phyloP scores from a whole-genome alignment of 2,329 filamentous ascomycete species.

The Verticillium albo-atrum region DNA sequence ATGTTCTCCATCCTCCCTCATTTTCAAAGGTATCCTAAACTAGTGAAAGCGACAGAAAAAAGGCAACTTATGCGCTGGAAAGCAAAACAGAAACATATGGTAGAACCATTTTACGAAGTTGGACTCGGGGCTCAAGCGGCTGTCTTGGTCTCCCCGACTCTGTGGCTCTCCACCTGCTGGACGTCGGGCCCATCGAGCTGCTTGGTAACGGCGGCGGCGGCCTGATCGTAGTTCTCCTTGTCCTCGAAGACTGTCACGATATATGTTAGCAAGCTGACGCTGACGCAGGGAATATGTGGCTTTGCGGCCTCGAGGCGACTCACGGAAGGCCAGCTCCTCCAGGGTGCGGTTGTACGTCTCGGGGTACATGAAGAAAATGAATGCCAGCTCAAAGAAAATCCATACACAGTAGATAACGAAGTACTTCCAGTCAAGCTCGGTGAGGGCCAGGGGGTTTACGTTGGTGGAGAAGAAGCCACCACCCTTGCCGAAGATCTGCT shows the following conservation, averaged over 20 bases:
- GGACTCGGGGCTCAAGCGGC: not conserved
- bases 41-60: not conserved
- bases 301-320: conserved; percentile 12
- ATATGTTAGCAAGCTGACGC: conserved; percentile 7
- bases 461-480: conserved; percentile 37
- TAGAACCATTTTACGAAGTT: not conserved
- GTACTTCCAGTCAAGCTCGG: conserved; percentile 34
- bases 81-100: not conserved
- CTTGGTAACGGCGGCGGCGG: conserved; percentile 34
- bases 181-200: conserved; percentile 2
- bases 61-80: not conserved
- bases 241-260: conserved; percentile 32
- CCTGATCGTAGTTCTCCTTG: conserved; percentile 29
- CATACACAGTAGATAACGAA: conserved; percentile 39
- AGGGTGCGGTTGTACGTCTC: conserved; percentile 78
- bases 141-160: not conserved
- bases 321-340: conserved; percentile 55
- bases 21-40: not conserved
- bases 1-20: not conserved
- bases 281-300: not conserved
- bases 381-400: conserved; percentile 32
- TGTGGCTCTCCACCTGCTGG: not conserved
- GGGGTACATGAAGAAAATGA: conserved; percentile 79
- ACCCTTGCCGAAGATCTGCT: conserved; percentile 47
- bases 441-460: conserved; percentile 38